Percentiles rank a stretch among this genome's conserved stretches.
phyloP scores from a whole-genome alignment of 495 filamentous ascomycete species.

The Aspergillus biplanus region DNA sequence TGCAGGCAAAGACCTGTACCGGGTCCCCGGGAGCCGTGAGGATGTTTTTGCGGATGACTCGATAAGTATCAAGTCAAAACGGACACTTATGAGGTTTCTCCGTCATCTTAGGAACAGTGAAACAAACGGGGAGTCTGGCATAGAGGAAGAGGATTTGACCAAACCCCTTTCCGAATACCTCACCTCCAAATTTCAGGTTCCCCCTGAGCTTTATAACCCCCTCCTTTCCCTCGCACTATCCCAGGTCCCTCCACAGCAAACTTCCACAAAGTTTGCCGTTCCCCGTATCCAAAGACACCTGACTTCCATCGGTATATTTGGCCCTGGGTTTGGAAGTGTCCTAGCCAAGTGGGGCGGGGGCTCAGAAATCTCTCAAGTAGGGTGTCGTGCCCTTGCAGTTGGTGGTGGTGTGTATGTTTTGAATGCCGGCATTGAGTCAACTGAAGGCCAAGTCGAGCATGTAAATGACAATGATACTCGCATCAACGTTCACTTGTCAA shows the following conservation, averaged over 20 bases:
- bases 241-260: constrained; percentile 56
- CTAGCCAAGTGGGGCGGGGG: constrained; percentile 90
- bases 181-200: constrained; percentile 70
- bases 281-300: constrained; percentile 78
- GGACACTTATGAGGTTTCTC: constrained; percentile 84
- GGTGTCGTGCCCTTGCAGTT: constrained; percentile 88
- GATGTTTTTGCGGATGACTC: constrained; percentile 77
- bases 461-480: constrained; percentile 26
- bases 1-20: constrained; percentile 42
- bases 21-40: constrained; percentile 82
- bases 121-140: constrained; percentile 22
- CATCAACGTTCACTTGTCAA: constrained; percentile 58
- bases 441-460: constrained; percentile 27
- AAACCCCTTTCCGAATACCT: constrained; percentile 67
- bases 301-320: constrained; percentile 82
- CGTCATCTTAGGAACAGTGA: constrained; percentile 58
- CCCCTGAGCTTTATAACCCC: constrained; percentile 66
- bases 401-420: constrained; percentile 92
- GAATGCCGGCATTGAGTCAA: constrained; percentile 59
- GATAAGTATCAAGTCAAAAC: constrained; percentile 76
- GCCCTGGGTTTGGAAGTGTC: constrained; percentile 82
- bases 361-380: constrained; percentile 91
- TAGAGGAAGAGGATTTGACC: constrained; percentile 36
- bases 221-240: constrained; percentile 81
- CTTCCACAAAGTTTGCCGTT: constrained; percentile 65